Percentiles rank a stretch among this genome's conserved stretches.
These are phyloP conservation scores for Sorghum bicolor DNA, from an alignment of 176 grass and related monocot genomes.

Conservation along the genomic window DNA sequence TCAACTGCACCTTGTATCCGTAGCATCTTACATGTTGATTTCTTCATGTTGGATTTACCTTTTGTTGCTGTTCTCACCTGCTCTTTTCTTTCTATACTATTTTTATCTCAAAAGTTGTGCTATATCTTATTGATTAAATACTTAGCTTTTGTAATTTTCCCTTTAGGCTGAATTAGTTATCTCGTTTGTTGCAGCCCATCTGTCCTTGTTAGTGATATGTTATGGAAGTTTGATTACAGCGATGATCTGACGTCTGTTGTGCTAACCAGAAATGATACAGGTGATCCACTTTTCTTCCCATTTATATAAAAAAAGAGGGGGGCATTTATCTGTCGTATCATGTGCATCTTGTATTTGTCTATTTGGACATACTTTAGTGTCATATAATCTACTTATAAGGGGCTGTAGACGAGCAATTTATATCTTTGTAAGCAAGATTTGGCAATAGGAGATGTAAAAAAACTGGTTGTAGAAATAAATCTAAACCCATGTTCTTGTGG, in stretches of 20 bases:
- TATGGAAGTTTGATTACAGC: conserved; percentile 54
- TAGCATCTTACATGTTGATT: background rate
- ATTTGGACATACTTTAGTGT: background rate
- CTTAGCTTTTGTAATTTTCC: background rate
- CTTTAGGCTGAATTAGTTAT: conserved; percentile 28
- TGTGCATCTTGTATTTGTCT: background rate
- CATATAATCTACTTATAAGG: background rate
- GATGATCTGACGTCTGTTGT: conserved; percentile 52
- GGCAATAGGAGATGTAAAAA: background rate
- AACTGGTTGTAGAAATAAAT: conserved; percentile 1
- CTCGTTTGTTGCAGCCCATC: conserved; percentile 61
- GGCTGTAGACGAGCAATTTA: background rate
- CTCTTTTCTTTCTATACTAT: background rate
- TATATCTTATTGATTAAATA: background rate
- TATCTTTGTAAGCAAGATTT: background rate
- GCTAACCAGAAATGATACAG: conserved; percentile 51
- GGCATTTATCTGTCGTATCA: background rate
- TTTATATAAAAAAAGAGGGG: background rate
- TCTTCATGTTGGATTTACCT: background rate
- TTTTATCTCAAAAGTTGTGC: conserved; percentile 3
- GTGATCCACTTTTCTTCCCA: conserved; percentile 6
- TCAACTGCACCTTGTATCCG: background rate
- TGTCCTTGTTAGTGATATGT: conserved; percentile 84
- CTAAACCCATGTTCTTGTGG: background rate
- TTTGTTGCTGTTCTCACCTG: background rate